Percentiles rank a stretch among this genome's conserved stretches.
phyloP scores from a whole-genome alignment of 345 rosid genomes.

The Syzygium aromaticum region DNA sequence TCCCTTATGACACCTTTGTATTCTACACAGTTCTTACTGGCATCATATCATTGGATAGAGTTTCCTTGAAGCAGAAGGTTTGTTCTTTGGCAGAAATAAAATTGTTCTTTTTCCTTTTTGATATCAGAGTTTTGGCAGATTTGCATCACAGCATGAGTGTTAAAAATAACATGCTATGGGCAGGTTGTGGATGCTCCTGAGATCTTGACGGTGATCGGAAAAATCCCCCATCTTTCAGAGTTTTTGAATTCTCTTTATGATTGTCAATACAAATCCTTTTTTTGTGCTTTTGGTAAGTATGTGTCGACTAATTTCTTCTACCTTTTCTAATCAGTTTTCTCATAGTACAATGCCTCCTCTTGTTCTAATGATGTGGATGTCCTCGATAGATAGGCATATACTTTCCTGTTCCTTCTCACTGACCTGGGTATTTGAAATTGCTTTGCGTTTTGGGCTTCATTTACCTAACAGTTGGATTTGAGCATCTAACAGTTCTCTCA shows the following conservation, averaged over 20 bases:
- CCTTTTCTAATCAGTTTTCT: not conserved
- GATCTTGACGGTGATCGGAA: slow-evolving; percentile 94
- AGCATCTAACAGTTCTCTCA: not conserved
- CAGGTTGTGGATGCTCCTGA: slow-evolving; percentile 99
- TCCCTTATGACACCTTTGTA: slow-evolving; percentile 90
- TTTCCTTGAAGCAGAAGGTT: slow-evolving; percentile 96
- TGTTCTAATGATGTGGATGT: not conserved
- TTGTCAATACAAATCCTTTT: slow-evolving; percentile 88
- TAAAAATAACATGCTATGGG: not conserved
- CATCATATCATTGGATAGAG: slow-evolving; percentile 92
- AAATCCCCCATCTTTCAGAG: slow-evolving; percentile 78
- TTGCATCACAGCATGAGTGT: not conserved
- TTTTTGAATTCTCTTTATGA: slow-evolving; percentile 89
- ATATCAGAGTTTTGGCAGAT: not conserved
- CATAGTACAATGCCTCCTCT: not conserved
- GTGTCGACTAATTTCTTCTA: not conserved
- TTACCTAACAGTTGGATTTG: not conserved
- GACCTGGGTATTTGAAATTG: not conserved
- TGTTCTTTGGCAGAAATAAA: not conserved
- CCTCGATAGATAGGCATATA: not conserved
- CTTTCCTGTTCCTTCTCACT: not conserved
- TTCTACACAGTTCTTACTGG: slow-evolving; percentile 95
- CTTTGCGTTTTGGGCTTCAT: not conserved
- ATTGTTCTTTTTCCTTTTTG: not conserved
- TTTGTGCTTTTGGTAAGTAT: slow-evolving; percentile 83